Conservation (phyloP, 306 rosid genomes). For the Acmispon strigosus region DNA sequence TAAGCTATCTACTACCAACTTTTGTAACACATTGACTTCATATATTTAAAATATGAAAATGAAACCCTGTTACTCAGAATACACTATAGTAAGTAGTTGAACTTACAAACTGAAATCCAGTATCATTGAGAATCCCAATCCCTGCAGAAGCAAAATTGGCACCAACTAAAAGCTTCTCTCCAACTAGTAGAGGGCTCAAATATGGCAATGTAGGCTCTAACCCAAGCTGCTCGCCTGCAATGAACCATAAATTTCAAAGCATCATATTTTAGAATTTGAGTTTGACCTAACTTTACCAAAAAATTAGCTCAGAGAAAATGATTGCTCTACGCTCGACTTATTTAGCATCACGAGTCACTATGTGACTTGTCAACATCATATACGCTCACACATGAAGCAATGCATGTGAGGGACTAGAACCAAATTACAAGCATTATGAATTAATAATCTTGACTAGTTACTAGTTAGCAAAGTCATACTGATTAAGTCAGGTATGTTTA, state of each 20-base stretch:
- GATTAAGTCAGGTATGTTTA: conserved; percentile 74
- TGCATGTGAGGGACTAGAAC: neutral
- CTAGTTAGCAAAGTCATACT: conserved; percentile 26
- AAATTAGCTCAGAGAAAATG: too few species aligned
- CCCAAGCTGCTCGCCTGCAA: conserved; percentile 58
- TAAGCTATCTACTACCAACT: neutral
- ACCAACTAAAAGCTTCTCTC: conserved; percentile 61
- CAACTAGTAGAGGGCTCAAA: conserved; percentile 51
- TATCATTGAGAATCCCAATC: conserved; percentile 81
- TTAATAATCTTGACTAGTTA: neutral
- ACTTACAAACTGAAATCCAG: conserved; percentile 76
- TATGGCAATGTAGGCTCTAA: conserved; percentile 64
- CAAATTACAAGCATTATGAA: neutral
- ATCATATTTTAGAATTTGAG: neutral
- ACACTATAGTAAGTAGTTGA: conserved; percentile 26
- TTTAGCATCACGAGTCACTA: too few species aligned
- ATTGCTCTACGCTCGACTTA: too few species aligned
- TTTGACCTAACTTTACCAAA: too few species aligned
- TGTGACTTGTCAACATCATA: too few species aligned
- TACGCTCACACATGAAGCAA: neutral
- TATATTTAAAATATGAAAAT: neutral
- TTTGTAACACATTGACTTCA: neutral
- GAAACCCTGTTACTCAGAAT: neutral
- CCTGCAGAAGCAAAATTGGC: conserved; percentile 92
- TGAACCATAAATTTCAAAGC: neutral